phyloP scores from a whole-genome alignment of 305 asterid species.

The Plantago lanceolata region DNA sequence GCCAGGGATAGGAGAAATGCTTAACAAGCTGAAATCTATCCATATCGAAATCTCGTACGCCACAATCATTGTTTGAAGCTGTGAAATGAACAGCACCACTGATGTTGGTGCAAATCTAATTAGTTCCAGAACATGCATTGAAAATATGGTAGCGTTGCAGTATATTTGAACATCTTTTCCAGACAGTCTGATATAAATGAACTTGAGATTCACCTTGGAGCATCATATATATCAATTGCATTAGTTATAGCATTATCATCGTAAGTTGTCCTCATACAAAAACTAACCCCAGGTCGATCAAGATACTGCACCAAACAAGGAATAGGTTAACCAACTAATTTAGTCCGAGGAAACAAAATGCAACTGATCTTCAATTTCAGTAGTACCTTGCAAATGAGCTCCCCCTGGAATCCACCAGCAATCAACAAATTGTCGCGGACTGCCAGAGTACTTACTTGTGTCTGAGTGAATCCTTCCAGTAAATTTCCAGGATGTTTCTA shows the following conservation, averaged over 20 bases:
- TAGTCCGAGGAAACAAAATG: conserved; percentile 4
- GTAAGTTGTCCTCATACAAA: conserved; percentile 63
- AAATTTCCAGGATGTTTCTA: conserved; percentile 52
- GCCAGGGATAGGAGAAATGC: conserved; percentile 57
- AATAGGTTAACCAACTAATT: conserved; percentile 20
- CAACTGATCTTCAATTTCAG: neutral
- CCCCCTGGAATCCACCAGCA: conserved; percentile 57
- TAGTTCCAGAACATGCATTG: conserved; percentile 5
- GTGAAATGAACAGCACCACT: conserved; percentile 63
- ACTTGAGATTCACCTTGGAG: conserved; percentile 39
- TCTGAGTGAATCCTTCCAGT: conserved; percentile 47
- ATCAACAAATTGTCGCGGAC: conserved; percentile 44
- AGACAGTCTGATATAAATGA: neutral
- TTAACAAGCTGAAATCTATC: conserved; percentile 56
- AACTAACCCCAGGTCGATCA: conserved; percentile 59
- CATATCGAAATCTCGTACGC: conserved; percentile 61
- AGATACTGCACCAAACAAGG: conserved; percentile 43
- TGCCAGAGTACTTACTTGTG: conserved; percentile 48
- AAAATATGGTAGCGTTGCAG: neutral
- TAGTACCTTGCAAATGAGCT: conserved; percentile 47
- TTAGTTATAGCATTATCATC: conserved; percentile 70
- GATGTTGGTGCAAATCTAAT: conserved; percentile 9
- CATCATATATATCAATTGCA: conserved; percentile 60
- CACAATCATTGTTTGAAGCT: conserved; percentile 64
- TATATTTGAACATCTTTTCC: conserved; percentile 6